Percentiles rank a stretch among this genome's conserved stretches.
These are phyloP conservation scores for Kodamaea fukazawae DNA, from an alignment of 805 yeast species.

Conservation along the genomic window DNA sequence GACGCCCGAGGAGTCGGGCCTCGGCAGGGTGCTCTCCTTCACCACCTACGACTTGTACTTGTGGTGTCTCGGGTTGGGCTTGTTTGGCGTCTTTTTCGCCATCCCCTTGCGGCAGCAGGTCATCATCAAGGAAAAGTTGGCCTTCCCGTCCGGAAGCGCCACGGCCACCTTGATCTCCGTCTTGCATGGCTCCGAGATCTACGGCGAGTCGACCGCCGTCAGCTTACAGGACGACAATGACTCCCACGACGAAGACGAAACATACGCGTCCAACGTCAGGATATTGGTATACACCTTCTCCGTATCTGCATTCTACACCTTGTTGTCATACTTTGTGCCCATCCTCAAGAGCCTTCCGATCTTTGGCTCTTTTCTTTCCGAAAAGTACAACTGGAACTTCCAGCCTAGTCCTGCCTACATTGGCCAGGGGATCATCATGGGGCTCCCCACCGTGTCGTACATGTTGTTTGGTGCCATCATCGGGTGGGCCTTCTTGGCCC, in stretches of 20 bases:
- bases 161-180: constrained; percentile 92
- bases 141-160: constrained; percentile 94
- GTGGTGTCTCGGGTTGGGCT: constrained; percentile 87
- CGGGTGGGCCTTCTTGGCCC: constrained; percentile 94
- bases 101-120: constrained; percentile 84
- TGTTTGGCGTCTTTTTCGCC: constrained; percentile 95
- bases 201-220: constrained; percentile 26
- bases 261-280: constrained; percentile 56
- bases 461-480: constrained; percentile 87
- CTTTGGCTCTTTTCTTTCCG: constrained; percentile 65
- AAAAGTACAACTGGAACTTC: constrained; percentile 73
- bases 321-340: constrained; percentile 72
- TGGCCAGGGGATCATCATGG: constrained; percentile 98
- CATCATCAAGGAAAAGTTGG: constrained; percentile 79
- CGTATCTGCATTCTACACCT: constrained; percentile 70
- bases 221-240: constrained; percentile 3
- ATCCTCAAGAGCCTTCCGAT: constrained; percentile 65
- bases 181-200: constrained; percentile 66
- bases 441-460: constrained; percentile 82
- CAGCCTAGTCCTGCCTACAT: constrained; percentile 97
- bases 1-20: constrained; percentile 74
- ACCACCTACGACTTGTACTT: constrained; percentile 54
- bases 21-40: constrained; percentile 35
- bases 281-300: constrained; percentile 59
- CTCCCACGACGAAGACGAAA: background rate